These are phyloP conservation scores for Trifolium repens DNA, from an alignment of 306 rosid species.

Conservation along the genomic window DNA sequence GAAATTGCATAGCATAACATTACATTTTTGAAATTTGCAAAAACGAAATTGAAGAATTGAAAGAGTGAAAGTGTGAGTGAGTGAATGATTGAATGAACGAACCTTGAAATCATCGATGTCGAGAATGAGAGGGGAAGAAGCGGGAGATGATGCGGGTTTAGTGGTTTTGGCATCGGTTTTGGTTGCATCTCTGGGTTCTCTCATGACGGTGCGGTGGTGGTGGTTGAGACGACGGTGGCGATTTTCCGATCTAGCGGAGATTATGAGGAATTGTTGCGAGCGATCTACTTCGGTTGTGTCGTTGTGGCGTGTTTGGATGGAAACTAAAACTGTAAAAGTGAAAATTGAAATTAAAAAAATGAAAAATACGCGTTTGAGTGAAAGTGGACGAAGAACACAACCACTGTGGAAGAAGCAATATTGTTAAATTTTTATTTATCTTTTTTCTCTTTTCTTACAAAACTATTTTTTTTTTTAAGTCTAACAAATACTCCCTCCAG, in stretches of 20 bases:
- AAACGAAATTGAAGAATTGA: conserved; percentile 8
- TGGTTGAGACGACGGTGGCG: conserved; percentile 18
- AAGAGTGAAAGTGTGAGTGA: background rate
- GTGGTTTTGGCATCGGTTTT: conserved; percentile 35
- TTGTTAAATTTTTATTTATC: background rate
- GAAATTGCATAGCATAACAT: background rate
- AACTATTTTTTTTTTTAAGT: no score
- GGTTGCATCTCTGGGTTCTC: conserved; percentile 65
- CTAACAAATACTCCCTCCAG: no score
- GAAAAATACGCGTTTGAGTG: conserved; percentile 1
- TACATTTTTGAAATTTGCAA: background rate
- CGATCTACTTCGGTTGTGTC: conserved; percentile 35
- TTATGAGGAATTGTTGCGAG: background rate
- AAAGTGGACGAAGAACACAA: conserved; percentile 31
- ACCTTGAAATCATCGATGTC: conserved; percentile 96
- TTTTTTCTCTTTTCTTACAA: no score
- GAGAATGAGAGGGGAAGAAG: conserved; percentile 84
- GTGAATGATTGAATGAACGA: background rate
- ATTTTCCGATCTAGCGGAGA: conserved; percentile 9
- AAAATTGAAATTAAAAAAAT: conserved; percentile 3
- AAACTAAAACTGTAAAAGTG: conserved; percentile 25
- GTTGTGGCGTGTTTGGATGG: background rate
- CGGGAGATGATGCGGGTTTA: conserved; percentile 57
- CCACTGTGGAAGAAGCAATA: conserved; percentile 14
- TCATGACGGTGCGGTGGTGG: conserved; percentile 55